Conservation (phyloP, 1,284 basidiomycete species). For the Leccinum pachyderme region DNA sequence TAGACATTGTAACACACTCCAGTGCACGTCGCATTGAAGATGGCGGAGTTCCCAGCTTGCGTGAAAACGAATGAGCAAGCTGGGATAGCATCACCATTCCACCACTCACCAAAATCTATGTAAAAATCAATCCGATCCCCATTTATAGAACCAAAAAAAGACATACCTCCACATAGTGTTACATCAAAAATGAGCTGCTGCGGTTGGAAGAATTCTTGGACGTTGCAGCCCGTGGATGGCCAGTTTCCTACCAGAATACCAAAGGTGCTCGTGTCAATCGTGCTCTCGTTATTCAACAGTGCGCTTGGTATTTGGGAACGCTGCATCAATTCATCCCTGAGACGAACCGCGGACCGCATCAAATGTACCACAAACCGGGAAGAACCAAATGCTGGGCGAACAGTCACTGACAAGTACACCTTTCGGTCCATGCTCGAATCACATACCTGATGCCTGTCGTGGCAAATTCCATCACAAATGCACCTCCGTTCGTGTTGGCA, state of each 20-base stretch:
- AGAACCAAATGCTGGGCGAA: conserved; percentile 70
- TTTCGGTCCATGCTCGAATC: conserved; percentile 2
- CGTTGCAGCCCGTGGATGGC: conserved; percentile 57
- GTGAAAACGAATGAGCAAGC: background rate
- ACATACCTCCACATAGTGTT: conserved; percentile 62
- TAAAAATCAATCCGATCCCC: conserved; percentile 6
- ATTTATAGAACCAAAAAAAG: background rate
- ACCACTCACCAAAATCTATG: conserved; percentile 43
- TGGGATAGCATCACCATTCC: background rate
- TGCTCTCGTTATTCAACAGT: conserved; percentile 51
- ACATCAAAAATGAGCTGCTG: conserved; percentile 74
- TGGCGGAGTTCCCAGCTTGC: conserved; percentile 44
- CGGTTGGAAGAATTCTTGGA: conserved; percentile 58
- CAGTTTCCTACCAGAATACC: conserved; percentile 71
- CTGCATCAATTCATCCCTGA: conserved; percentile 24
- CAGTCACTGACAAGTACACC: background rate
- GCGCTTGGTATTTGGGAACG: conserved; percentile 56
- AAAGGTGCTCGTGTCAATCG: conserved; percentile 61
- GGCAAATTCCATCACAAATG: conserved; percentile 72
- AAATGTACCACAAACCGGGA: conserved; percentile 42
- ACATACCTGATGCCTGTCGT: conserved; percentile 60
- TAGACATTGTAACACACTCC: conserved; percentile 72
- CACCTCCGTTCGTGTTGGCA: conserved; percentile 62
- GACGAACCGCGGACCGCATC: background rate
- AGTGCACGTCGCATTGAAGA: conserved; percentile 64